Conservation (phyloP, 169 alveolate genomes). For the Cryptosporidium ubiquitum region DNA sequence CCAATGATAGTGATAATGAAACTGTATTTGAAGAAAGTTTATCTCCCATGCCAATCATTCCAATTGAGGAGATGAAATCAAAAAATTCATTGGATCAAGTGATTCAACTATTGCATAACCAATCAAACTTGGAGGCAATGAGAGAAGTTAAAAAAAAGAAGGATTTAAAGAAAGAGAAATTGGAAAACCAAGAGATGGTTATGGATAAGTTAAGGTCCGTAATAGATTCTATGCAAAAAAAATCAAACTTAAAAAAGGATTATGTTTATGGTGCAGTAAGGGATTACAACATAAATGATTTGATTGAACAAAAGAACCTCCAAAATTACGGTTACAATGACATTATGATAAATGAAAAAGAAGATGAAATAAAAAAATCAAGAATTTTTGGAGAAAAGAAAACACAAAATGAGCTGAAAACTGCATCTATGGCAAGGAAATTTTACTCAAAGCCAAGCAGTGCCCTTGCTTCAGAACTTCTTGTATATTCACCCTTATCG, state of each 20-base stretch:
- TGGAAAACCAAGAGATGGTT: conserved; percentile 20
- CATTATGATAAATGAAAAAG: too few species aligned
- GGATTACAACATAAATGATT: conserved; percentile 9
- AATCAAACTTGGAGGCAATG: conserved; percentile 4
- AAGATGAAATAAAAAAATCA: not conserved
- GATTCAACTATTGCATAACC: conserved; percentile 28
- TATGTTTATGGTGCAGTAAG: not conserved
- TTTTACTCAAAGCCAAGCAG: not conserved
- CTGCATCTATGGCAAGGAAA: not conserved
- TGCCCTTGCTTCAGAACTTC: not conserved
- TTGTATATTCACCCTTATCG: not conserved
- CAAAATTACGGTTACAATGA: not conserved
- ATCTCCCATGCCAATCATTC: conserved; percentile 15
- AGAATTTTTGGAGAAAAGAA: not conserved
- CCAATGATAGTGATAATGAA: not conserved
- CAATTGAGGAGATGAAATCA: not conserved
- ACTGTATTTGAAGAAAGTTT: not conserved
- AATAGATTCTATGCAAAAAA: conserved; percentile 23
- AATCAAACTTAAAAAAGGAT: not conserved
- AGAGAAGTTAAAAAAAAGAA: not conserved
- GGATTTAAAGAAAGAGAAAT: not conserved
- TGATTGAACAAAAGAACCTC: not conserved
- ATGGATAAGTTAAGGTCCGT: conserved; percentile 37
- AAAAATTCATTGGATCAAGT: conserved; percentile 1
- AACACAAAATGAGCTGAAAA: not conserved